phyloP scores from a whole-genome alignment of 1,139 yeast genomes.

The Candida albicans region DNA sequence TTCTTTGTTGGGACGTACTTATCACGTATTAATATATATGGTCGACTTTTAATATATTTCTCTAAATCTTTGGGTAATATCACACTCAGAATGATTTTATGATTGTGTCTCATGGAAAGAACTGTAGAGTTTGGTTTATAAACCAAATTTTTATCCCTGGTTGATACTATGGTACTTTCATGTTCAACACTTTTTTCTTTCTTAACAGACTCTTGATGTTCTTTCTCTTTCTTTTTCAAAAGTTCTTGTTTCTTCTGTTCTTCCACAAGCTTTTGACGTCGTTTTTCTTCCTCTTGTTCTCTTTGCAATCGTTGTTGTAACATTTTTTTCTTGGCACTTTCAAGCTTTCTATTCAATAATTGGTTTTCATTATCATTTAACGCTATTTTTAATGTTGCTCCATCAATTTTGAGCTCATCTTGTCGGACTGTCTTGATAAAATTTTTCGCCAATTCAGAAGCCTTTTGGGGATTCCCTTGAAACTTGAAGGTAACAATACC shows the following conservation, averaged over 20 bases:
- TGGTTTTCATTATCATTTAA: slow-evolving; percentile 38
- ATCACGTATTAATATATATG: slow-evolving; percentile 57
- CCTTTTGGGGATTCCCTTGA: slow-evolving; percentile 56
- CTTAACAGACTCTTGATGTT: slow-evolving; percentile 12
- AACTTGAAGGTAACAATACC: slow-evolving; percentile 70
- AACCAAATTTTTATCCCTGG: slow-evolving; percentile 8
- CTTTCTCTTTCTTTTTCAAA: slow-evolving; percentile 16
- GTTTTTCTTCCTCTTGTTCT: slow-evolving; percentile 26
- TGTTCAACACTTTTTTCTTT: slow-evolving; percentile 10
- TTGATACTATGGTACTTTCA: background rate
- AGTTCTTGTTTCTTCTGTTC: slow-evolving; percentile 18
- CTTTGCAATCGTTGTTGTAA: slow-evolving; percentile 31
- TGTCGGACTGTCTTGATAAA: slow-evolving; percentile 29
- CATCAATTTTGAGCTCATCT: slow-evolving; percentile 40
- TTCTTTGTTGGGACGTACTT: slow-evolving; percentile 52
- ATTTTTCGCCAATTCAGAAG: slow-evolving; percentile 46
- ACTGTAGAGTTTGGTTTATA: slow-evolving; percentile 37
- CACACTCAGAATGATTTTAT: slow-evolving; percentile 34
- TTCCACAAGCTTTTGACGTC: slow-evolving; percentile 13
- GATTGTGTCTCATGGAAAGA: slow-evolving; percentile 31
- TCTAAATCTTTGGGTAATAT: slow-evolving; percentile 47
- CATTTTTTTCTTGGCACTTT: slow-evolving; percentile 33
- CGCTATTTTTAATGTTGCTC: slow-evolving; percentile 36
- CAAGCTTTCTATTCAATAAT: slow-evolving; percentile 31
- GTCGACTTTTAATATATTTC: slow-evolving; percentile 50